phyloP scores from a whole-genome alignment of 2,329 filamentous ascomycete genomes.

The Aspergillus versicolor region DNA sequence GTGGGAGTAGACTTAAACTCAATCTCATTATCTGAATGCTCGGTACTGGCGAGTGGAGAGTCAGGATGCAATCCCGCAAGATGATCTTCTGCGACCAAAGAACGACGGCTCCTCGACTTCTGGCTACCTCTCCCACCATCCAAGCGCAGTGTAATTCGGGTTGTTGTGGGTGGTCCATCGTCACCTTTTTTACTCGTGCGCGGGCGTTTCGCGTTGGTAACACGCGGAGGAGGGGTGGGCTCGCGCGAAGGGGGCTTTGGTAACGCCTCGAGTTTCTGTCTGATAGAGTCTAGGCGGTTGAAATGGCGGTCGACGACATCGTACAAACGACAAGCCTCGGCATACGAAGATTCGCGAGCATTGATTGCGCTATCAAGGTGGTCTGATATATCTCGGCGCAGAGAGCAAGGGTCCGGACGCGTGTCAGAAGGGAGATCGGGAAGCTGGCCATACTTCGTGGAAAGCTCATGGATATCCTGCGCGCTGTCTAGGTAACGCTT shows the following conservation, averaged over 20 bases:
- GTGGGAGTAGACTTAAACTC: slow-evolving; percentile 28
- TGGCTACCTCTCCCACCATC: slow-evolving; percentile 29
- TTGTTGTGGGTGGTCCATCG: slow-evolving; percentile 28
- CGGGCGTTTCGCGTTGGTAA: slow-evolving; percentile 35
- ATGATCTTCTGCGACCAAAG: slow-evolving; percentile 35
- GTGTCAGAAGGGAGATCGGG: slow-evolving; percentile 49
- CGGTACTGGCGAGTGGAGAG: slow-evolving; percentile 47
- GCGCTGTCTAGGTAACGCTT: slow-evolving; percentile 45
- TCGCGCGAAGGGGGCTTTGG: slow-evolving; percentile 62
- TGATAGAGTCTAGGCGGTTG: slow-evolving; percentile 58
- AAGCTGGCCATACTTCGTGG: slow-evolving; percentile 47
- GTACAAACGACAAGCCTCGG: slow-evolving; percentile 57
- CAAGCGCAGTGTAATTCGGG: slow-evolving; percentile 45
- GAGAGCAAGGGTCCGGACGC: slow-evolving; percentile 51
- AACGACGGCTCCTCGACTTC: slow-evolving; percentile 39
- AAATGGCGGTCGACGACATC: slow-evolving; percentile 59
- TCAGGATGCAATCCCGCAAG: slow-evolving; percentile 42
- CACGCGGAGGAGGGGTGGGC: slow-evolving; percentile 51
- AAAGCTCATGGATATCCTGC: slow-evolving; percentile 43
- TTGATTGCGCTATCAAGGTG: slow-evolving; percentile 55
- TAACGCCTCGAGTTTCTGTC: slow-evolving; percentile 60
- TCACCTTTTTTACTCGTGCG: slow-evolving; percentile 41
- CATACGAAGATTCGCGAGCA: slow-evolving; percentile 56
- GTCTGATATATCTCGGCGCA: slow-evolving; percentile 58
- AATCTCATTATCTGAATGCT: slow-evolving; percentile 44